Conservation (phyloP, 2,329 filamentous ascomycete genomes). For the Cladorrhinum sp. region DNA sequence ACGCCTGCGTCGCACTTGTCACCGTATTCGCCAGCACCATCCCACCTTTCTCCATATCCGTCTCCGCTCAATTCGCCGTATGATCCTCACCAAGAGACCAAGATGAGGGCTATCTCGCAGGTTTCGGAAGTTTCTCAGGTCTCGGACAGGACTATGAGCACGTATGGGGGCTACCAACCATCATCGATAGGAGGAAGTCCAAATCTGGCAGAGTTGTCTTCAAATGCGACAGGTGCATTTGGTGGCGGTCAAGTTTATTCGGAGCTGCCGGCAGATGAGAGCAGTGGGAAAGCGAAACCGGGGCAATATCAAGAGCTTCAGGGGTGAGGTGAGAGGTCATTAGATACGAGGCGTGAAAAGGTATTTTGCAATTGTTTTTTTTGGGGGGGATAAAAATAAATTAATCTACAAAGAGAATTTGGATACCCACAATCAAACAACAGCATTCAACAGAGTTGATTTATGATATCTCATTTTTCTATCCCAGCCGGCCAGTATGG, state of each 20-base stretch:
- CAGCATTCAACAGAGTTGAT: background rate
- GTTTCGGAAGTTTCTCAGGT: background rate
- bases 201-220: background rate
- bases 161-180: background rate
- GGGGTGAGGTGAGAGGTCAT: background rate
- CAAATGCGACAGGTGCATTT: background rate
- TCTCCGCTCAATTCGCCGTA: background rate
- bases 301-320: background rate
- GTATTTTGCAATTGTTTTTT: background rate
- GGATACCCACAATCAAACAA: background rate
- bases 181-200: background rate
- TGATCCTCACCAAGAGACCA: background rate
- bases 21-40: background rate
- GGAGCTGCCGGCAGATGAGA: background rate
- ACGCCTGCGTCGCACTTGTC: too few species aligned
- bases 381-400: background rate
- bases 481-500: background rate
- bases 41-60: background rate
- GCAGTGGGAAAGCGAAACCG: background rate
- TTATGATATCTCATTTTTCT: background rate
- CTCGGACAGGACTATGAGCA: background rate
- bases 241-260: background rate
- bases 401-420: background rate
- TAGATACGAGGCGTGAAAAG: too few species aligned
- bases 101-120: background rate